Evolutionary conservation across 108 stramenopile species (phyloP).

Genomic region (Schizochytrium sp.): DNA sequence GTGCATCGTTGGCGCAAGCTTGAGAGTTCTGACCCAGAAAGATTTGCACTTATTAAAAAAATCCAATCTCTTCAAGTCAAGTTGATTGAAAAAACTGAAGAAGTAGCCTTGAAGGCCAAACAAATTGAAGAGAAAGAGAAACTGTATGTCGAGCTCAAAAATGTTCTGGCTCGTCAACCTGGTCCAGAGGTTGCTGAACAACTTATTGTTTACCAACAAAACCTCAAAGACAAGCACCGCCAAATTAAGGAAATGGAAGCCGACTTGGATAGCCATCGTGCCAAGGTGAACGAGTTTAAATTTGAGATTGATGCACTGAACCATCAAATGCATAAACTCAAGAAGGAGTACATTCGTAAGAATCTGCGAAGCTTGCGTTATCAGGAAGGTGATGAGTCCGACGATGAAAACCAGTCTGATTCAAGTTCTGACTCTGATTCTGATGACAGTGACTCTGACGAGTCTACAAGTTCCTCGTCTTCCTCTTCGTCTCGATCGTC

Average conservation of each 20-base stretch:
- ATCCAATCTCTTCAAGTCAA: constrained; percentile 72
- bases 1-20: constrained; percentile 80
- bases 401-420: not conserved
- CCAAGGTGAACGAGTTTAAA: constrained; percentile 77
- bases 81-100: constrained; percentile 74
- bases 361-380: constrained; percentile 5
- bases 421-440: not conserved
- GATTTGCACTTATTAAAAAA: constrained; percentile 72
- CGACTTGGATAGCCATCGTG: constrained; percentile 78
- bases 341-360: constrained; percentile 33
- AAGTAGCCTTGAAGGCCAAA: constrained; percentile 66
- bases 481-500: not conserved
- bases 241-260: constrained; percentile 78
- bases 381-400: not conserved
- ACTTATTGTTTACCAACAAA: constrained; percentile 70
- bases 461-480: not conserved
- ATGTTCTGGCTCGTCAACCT: constrained; percentile 75
- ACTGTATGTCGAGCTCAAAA: constrained; percentile 78
- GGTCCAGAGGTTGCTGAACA: constrained; percentile 78
- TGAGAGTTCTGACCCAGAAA: constrained; percentile 75
- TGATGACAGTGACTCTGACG: not conserved
- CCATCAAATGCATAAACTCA: not conserved
- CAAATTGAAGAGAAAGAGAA: constrained; percentile 78
- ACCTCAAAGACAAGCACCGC: constrained; percentile 76
- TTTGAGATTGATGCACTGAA: constrained; percentile 68